These are phyloP conservation scores for Candida tetrigidarum DNA, from an alignment of 1,139 yeast species.

Conservation along the genomic window DNA sequence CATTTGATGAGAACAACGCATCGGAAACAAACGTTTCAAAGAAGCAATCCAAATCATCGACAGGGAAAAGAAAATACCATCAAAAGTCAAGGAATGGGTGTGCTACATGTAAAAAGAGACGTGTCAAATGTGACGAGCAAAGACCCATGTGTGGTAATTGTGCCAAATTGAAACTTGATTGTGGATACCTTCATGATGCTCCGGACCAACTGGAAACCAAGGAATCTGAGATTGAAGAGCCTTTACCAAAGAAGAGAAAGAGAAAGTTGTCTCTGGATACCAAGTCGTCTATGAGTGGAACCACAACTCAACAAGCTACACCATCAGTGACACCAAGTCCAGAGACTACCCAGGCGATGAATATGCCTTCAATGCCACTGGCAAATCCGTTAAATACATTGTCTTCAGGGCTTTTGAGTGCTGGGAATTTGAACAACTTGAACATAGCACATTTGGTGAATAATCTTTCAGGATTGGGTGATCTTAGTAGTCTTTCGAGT, in stretches of 20 bases:
- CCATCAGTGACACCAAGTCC: slow-evolving; percentile 26
- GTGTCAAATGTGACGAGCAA: slow-evolving; percentile 92
- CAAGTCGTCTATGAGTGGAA: slow-evolving; percentile 1
- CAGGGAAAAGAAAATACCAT: slow-evolving; percentile 71
- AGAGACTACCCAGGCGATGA: background rate
- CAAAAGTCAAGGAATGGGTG: slow-evolving; percentile 90
- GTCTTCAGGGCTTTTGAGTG: slow-evolving; percentile 31
- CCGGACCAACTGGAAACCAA: background rate
- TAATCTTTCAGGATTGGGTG: slow-evolving; percentile 35
- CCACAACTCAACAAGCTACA: slow-evolving; percentile 25
- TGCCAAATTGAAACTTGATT: slow-evolving; percentile 71
- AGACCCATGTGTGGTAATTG: slow-evolving; percentile 85
- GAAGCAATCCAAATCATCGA: slow-evolving; percentile 25
- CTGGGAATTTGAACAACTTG: slow-evolving; percentile 50
- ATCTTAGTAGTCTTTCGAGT: slow-evolving; percentile 29
- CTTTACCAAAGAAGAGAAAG: slow-evolving; percentile 9
- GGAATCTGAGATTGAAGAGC: slow-evolving; percentile 4
- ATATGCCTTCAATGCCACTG: slow-evolving; percentile 11
- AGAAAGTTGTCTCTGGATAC: slow-evolving; percentile 12
- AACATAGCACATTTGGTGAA: slow-evolving; percentile 50
- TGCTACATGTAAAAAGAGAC: slow-evolving; percentile 80
- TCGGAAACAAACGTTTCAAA: background rate
- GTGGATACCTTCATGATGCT: slow-evolving; percentile 52
- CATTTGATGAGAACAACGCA: background rate
- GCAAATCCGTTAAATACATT: slow-evolving; percentile 18